phyloP scores from a whole-genome alignment of 257 asterid species.

The Verbascum thapsus region DNA sequence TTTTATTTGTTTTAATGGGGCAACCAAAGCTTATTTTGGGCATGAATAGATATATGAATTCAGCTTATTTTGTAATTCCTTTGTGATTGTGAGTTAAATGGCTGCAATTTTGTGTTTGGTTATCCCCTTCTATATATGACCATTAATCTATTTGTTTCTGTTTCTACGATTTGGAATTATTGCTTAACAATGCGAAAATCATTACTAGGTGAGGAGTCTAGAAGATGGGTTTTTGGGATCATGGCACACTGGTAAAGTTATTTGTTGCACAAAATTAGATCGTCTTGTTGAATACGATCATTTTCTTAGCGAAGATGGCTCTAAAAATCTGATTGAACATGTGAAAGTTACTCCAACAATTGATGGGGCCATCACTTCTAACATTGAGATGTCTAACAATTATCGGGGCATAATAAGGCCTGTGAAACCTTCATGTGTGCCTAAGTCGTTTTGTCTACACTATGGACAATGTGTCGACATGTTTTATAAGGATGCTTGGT shows the following conservation, averaged over 20 bases:
- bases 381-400: constrained; percentile 15
- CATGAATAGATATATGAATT: constrained; percentile 14
- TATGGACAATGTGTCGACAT: constrained; percentile 83
- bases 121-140: constrained; percentile 18
- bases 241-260: constrained; percentile 57
- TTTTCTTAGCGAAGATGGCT: constrained; percentile 51
- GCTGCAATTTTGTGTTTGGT: background rate
- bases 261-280: constrained; percentile 25
- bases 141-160: constrained; percentile 8
- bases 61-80: too few relatives aligned
- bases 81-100: background rate
- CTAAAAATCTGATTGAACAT: constrained; percentile 43
- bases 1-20: constrained; percentile 29
- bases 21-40: constrained; percentile 36
- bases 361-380: constrained; percentile 43
- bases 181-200: constrained; percentile 16
- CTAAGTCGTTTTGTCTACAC: constrained; percentile 35
- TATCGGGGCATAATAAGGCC: constrained; percentile 77
- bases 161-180: background rate
- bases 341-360: constrained; percentile 52
- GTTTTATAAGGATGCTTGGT: constrained; percentile 68
- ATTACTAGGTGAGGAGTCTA: constrained; percentile 62
- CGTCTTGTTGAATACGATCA: constrained; percentile 61
- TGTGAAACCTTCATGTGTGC: constrained; percentile 39
- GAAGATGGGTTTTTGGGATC: constrained; percentile 71